Evolutionary conservation across 202 grass and related monocot genomes (phyloP).

Genomic region (Dendrocalamus latiflorus): DNA sequence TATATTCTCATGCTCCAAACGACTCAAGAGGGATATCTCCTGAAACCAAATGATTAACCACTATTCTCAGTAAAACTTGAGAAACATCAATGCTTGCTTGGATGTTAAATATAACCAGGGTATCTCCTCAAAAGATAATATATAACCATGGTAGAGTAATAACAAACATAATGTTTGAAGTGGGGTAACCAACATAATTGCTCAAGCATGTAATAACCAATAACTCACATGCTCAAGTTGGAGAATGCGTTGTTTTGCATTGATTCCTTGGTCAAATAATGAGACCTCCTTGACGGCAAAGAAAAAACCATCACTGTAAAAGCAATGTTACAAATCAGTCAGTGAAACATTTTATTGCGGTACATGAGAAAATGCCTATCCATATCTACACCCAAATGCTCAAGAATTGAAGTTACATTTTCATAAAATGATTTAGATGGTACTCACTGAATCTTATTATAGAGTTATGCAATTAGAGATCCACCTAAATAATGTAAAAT

Average conservation of each 20-base stretch:
- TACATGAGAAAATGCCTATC: neutral
- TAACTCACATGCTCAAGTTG: conserved; percentile 78
- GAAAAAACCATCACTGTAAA: conserved; percentile 81
- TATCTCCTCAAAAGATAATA: neutral
- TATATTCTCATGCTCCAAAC: conserved; percentile 91
- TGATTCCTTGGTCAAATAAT: conserved; percentile 72
- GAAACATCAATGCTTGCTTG: neutral
- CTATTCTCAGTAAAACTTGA: neutral
- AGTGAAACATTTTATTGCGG: neutral
- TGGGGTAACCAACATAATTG: neutral
- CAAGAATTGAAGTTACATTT: neutral
- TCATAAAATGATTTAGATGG: neutral
- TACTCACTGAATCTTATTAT: neutral
- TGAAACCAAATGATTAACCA: conserved; percentile 28
- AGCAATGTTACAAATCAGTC: conserved; percentile 15
- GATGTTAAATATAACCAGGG: neutral
- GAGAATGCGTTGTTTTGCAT: conserved; percentile 62
- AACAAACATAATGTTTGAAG: conserved; percentile 9
- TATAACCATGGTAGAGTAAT: neutral
- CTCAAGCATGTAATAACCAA: conserved; percentile 10
- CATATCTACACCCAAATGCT: neutral
- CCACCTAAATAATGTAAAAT: neutral
- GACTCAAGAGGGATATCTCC: conserved; percentile 86
- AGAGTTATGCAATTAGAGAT: neutral
- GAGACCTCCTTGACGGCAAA: conserved; percentile 91